These are phyloP conservation scores for Didymella pinodella DNA, from an alignment of 2,329 filamentous ascomycete genomes.

Conservation along the genomic window DNA sequence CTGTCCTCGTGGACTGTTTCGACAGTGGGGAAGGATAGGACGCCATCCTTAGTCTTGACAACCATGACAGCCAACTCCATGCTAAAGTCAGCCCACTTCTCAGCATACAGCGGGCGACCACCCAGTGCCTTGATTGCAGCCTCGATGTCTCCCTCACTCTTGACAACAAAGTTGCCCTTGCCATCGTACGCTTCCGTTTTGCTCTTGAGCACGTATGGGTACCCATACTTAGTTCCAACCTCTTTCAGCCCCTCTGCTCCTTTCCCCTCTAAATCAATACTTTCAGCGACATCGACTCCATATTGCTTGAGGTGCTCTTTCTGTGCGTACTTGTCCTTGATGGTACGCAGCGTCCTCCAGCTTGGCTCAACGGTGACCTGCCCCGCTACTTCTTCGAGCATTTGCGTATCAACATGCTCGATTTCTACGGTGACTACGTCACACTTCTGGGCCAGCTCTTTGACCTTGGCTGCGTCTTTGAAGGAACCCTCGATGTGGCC, in stretches of 20 bases:
- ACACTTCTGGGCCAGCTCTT: slow-evolving; percentile 75
- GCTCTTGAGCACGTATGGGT: slow-evolving; percentile 92
- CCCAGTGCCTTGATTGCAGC: slow-evolving; percentile 73
- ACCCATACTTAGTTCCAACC: slow-evolving; percentile 72
- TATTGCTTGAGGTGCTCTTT: slow-evolving; percentile 78
- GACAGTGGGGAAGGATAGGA: slow-evolving; percentile 83
- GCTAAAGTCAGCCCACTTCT: slow-evolving; percentile 86
- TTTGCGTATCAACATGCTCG: slow-evolving; percentile 90
- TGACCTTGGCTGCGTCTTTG: slow-evolving; percentile 80
- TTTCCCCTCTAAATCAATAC: slow-evolving; percentile 69
- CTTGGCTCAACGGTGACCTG: slow-evolving; percentile 75
- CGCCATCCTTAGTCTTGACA: slow-evolving; percentile 80
- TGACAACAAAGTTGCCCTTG: slow-evolving; percentile 75
- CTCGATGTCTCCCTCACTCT: slow-evolving; percentile 65
- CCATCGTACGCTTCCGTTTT: slow-evolving; percentile 92
- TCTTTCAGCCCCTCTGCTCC: slow-evolving; percentile 68
- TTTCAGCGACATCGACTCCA: slow-evolving; percentile 76
- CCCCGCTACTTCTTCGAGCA: slow-evolving; percentile 81
- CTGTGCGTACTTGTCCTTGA: slow-evolving; percentile 93
- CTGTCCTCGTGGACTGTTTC: slow-evolving; percentile 96
- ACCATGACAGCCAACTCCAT: slow-evolving; percentile 95
- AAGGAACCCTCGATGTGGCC: slow-evolving; percentile 86
- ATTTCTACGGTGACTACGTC: slow-evolving; percentile 93
- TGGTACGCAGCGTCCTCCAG: slow-evolving; percentile 84
- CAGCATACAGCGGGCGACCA: slow-evolving; percentile 78